These are phyloP conservation scores for Paramecium biaurelia DNA, from an alignment of 73 alveolate genomes.

Conservation along the genomic window DNA sequence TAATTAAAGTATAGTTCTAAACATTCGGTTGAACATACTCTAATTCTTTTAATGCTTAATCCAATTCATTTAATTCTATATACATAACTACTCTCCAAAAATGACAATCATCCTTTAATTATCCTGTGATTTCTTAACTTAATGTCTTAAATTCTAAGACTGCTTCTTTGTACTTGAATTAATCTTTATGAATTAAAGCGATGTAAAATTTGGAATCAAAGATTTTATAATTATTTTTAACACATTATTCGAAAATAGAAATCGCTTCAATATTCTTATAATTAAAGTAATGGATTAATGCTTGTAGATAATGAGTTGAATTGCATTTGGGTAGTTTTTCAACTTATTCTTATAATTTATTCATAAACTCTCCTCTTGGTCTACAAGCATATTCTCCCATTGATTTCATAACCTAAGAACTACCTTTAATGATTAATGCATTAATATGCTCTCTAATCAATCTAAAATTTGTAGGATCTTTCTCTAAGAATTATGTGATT, in stretches of 20 bases:
- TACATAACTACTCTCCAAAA: background rate
- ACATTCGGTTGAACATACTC: background rate
- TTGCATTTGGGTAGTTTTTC: background rate
- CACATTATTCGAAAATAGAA: background rate
- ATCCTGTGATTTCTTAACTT: background rate
- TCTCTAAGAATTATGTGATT: background rate
- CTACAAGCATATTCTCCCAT: conserved; percentile 13
- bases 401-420: background rate
- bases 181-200: background rate
- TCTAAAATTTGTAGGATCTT: background rate
- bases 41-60: conserved; percentile 3
- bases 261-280: background rate
- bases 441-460: background rate
- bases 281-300: background rate
- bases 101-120: background rate
- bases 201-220: background rate
- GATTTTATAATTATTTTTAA: background rate
- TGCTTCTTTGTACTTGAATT: background rate
- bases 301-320: background rate
- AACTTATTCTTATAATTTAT: background rate
- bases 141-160: background rate
- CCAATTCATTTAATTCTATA: background rate
- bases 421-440: background rate
- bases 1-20: background rate
- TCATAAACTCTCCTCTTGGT: background rate